These are phyloP conservation scores for Colletotrichum sp. DNA, from an alignment of 2,329 filamentous ascomycete species.

Conservation along the genomic window DNA sequence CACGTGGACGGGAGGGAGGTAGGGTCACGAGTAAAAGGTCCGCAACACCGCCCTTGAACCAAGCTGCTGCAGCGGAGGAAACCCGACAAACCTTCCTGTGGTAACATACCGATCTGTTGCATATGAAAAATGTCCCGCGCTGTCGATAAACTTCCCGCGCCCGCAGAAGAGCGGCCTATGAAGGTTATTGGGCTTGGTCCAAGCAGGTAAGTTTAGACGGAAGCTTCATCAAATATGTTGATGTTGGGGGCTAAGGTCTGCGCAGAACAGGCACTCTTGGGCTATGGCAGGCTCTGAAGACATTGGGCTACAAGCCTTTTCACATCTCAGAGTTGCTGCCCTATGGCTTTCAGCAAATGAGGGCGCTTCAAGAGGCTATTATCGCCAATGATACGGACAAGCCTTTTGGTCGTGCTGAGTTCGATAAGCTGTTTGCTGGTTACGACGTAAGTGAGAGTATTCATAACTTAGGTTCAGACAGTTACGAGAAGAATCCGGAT, in stretches of 20 bases:
- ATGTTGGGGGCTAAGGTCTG: not conserved
- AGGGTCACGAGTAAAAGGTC: constrained; percentile 1
- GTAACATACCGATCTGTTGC: not conserved
- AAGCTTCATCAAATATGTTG: not conserved
- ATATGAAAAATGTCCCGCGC: constrained; percentile 4
- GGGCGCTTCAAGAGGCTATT: constrained; percentile 34
- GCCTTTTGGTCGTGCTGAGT: constrained; percentile 38
- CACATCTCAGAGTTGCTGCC: constrained; percentile 38
- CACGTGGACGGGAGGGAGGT: not conserved
- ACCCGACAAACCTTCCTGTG: not conserved
- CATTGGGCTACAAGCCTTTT: constrained; percentile 40
- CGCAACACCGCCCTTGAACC: not conserved
- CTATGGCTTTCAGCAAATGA: constrained; percentile 26
- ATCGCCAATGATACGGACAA: constrained; percentile 26
- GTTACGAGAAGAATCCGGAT: not conserved
- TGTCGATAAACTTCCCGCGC: constrained; percentile 14
- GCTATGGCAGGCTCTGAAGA: constrained; percentile 37
- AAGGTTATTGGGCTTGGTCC: constrained; percentile 16
- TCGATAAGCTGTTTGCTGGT: constrained; percentile 44
- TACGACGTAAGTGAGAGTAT: constrained; percentile 30
- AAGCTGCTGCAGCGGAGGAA: not conserved
- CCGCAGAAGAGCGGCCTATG: not conserved
- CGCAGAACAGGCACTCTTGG: constrained; percentile 40
- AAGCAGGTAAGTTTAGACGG: not conserved
- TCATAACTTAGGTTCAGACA: not conserved